Evolutionary conservation across 202 grass and related monocot genomes (phyloP).

Genomic region (Carex sylvatica): DNA sequence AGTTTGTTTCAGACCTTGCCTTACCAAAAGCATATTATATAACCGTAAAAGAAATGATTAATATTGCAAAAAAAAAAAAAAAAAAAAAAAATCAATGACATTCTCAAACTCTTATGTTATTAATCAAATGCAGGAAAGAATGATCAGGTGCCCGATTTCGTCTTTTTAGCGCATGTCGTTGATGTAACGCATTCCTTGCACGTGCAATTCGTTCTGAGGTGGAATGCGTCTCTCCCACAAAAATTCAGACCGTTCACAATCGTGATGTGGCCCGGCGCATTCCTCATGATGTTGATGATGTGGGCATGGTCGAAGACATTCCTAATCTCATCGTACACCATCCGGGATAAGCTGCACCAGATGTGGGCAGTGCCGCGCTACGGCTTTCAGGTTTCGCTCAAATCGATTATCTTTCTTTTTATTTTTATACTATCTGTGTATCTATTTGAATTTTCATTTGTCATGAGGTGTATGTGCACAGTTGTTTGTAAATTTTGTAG

Average conservation of each 20-base stretch:
- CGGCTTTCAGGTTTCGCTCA: conserved; percentile 69
- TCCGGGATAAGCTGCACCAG: conserved; percentile 50
- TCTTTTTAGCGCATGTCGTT: conserved; percentile 73
- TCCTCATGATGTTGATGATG: conserved; percentile 51
- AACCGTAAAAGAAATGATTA: background rate
- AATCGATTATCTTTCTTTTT: background rate
- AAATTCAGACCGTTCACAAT: conserved; percentile 34
- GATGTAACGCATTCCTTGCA: conserved; percentile 72
- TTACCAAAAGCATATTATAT: background rate
- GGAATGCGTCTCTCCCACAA: conserved; percentile 46
- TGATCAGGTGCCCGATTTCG: conserved; percentile 60
- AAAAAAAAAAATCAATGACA: background rate
- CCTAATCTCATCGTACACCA: conserved; percentile 51
- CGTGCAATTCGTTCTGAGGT: conserved; percentile 57
- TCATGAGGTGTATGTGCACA: too few species aligned
- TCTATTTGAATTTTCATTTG: background rate
- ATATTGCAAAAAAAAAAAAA: background rate
- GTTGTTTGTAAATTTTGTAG: background rate
- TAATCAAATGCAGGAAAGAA: conserved; percentile 29
- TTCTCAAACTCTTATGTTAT: background rate
- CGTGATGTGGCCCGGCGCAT: conserved; percentile 46
- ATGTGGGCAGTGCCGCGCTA: conserved; percentile 62
- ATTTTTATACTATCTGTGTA: background rate
- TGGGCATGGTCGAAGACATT: conserved; percentile 86
- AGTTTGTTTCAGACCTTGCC: background rate